These are phyloP conservation scores for Lathyrus aphaca DNA, from an alignment of 306 rosid genomes.

Conservation along the genomic window DNA sequence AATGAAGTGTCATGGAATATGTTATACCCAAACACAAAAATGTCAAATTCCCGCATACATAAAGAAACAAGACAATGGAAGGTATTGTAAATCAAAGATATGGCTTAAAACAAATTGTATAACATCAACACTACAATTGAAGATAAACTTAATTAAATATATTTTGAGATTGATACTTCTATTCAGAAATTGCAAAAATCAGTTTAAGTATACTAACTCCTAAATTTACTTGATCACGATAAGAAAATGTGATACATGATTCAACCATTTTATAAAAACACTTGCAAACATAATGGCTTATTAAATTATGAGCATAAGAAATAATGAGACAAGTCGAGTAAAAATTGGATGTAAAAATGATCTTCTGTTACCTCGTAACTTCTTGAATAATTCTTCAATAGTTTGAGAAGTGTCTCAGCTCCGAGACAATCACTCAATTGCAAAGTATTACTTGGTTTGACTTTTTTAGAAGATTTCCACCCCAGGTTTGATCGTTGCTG, in stretches of 20 bases:
- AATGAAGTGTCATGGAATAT: constrained; percentile 1
- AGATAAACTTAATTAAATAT: constrained; percentile 4
- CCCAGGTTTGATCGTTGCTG: constrained; percentile 93
- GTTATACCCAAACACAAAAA: background rate
- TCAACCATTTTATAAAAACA: background rate
- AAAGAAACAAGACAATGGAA: constrained; percentile 1
- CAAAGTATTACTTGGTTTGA: constrained; percentile 66
- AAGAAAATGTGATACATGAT: background rate
- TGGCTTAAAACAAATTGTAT: background rate
- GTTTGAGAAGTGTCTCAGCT: constrained; percentile 87
- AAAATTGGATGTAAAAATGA: background rate
- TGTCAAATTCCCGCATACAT: background rate
- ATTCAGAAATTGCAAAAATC: background rate
- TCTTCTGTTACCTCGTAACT: constrained; percentile 73
- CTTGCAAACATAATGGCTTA: background rate
- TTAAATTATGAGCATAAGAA: background rate
- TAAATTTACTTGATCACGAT: background rate
- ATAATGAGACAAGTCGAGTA: background rate
- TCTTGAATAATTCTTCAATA: constrained; percentile 95
- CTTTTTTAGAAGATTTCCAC: constrained; percentile 77
- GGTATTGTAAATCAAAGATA: background rate
- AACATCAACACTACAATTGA: background rate
- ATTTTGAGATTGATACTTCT: constrained; percentile 1
- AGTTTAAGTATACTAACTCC: background rate
- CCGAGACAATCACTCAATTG: constrained; percentile 95